Evolutionary conservation across 257 asterid species (phyloP), one percentile per base, ranked within the genome.

Genomic region (Lycium ferocissimum): DNA sequence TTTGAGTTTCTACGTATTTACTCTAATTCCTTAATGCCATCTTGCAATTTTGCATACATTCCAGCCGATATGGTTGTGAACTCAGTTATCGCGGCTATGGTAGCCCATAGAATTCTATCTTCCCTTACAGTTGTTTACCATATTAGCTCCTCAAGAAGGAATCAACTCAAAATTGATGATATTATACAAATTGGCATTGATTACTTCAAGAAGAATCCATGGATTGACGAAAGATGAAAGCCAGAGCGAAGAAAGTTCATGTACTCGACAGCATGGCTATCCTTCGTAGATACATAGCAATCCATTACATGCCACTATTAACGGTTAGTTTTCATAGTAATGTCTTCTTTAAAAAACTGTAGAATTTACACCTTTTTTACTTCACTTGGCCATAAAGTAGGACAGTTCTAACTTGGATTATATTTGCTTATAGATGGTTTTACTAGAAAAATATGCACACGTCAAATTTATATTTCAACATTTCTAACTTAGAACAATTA

Each of bases 251-350:
- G 38, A 78, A 75, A 65, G 2, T 4, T 61, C 17, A 12, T 45
- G 0, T 20, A 37, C 33, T 72, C 20, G 56, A 47, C 33, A 71
- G 85, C 63, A 71, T 84, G 72, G 73, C 51, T 20, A 80, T 66
- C 81, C 82, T 80, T 40, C 83, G 43, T 65, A 80, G 54, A 80
- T 59, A 79, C 63, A 84, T 84, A 33, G 45, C 45, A 6, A 70
- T 71, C 17, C 83, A 38, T 10, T 84, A 84, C 73, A 59, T 87
- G 83, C 87, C 84, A 59, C 22, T 56, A 54, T 49, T 87, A 17
- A 80, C 79, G 87, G 89, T 87, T 59, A 18, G 47, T 18, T 66
- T 66, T 33, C 73, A 62, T 8, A 8, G 35, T 62, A 9, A 62
- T 9, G 70, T 20, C 70, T 62, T 62, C 70, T 62, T 61, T 7